These are phyloP conservation scores for Puccinia novopanici DNA, from an alignment of 1,284 basidiomycete genomes.

Conservation along the genomic window DNA sequence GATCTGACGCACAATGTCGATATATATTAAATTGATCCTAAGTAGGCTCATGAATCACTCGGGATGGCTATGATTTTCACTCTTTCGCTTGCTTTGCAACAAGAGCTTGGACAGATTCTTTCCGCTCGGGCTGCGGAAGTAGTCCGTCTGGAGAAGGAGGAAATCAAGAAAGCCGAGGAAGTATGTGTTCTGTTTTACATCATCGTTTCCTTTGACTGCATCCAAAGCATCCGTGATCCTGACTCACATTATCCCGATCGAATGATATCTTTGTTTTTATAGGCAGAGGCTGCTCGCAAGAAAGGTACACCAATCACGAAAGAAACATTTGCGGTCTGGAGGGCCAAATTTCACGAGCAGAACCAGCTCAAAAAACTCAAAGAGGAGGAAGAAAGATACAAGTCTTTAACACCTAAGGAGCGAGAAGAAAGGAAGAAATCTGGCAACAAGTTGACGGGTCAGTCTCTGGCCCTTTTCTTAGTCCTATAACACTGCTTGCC, in stretches of 20 bases:
- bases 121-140: neutral
- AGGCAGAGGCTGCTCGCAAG: constrained; percentile 26
- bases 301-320: constrained; percentile 48
- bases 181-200: neutral
- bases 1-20: neutral
- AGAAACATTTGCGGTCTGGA: constrained; percentile 46
- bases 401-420: constrained; percentile 36
- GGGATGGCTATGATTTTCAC: constrained; percentile 46
- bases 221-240: neutral
- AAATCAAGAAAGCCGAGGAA: constrained; percentile 28
- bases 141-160: constrained; percentile 31
- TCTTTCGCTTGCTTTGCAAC: constrained; percentile 33
- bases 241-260: neutral
- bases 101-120: constrained; percentile 34
- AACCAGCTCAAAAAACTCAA: constrained; percentile 30
- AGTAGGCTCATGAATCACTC: constrained; percentile 37
- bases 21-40: neutral
- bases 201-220: too few species aligned
- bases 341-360: constrained; percentile 33
- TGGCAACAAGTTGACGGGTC: constrained; percentile 37
- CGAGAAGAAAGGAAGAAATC: constrained; percentile 40
- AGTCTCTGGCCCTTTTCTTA: neutral
- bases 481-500: neutral
- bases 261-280: neutral
- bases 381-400: constrained; percentile 42